Evolutionary conservation across 805 yeast species (phyloP).

Genomic region (Cyberlindnera subsufficiens): DNA sequence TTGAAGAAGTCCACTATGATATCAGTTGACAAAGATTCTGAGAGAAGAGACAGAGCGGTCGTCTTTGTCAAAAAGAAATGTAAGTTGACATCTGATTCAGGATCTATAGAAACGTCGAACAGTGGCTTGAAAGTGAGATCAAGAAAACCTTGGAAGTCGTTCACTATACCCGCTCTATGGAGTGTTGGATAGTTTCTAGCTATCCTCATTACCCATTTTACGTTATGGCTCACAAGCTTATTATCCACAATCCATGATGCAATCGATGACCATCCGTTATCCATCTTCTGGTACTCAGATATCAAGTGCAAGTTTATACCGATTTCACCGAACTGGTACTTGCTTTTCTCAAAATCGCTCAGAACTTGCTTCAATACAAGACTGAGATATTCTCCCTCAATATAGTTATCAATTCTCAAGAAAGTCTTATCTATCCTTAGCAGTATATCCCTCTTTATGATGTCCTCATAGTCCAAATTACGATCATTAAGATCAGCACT

Average conservation of each 20-base stretch:
- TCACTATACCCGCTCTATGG: slow-evolving; percentile 15
- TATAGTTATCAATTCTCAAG: slow-evolving; percentile 29
- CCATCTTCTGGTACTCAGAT: slow-evolving; percentile 12
- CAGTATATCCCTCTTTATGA: slow-evolving; percentile 22
- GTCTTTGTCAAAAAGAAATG: slow-evolving; percentile 28
- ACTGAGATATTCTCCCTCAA: slow-evolving; percentile 34
- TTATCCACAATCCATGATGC: slow-evolving; percentile 31
- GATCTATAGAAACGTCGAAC: slow-evolving; percentile 23
- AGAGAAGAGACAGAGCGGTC: slow-evolving; percentile 28
- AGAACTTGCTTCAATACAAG: slow-evolving; percentile 28
- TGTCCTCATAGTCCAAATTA: slow-evolving; percentile 14
- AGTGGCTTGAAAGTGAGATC: slow-evolving; percentile 29
- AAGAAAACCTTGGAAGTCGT: slow-evolving; percentile 27
- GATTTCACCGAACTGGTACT: slow-evolving; percentile 33
- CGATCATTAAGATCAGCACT: slow-evolving; percentile 21
- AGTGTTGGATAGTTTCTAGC: slow-evolving; percentile 27
- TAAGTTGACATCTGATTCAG: slow-evolving; percentile 20
- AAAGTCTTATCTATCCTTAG: slow-evolving; percentile 28
- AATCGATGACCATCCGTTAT: slow-evolving; percentile 26
- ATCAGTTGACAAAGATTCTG: slow-evolving; percentile 17
- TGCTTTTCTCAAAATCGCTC: slow-evolving; percentile 30
- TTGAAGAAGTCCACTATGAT: slow-evolving; percentile 15
- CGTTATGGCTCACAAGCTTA: slow-evolving; percentile 32
- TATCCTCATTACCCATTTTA: slow-evolving; percentile 33
- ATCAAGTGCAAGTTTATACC: slow-evolving; percentile 27